Percentiles rank a stretch among this genome's conserved stretches.
Conservation (phyloP, 371 early-diverging fungal genomes). For the Massospora cicadina region DNA sequence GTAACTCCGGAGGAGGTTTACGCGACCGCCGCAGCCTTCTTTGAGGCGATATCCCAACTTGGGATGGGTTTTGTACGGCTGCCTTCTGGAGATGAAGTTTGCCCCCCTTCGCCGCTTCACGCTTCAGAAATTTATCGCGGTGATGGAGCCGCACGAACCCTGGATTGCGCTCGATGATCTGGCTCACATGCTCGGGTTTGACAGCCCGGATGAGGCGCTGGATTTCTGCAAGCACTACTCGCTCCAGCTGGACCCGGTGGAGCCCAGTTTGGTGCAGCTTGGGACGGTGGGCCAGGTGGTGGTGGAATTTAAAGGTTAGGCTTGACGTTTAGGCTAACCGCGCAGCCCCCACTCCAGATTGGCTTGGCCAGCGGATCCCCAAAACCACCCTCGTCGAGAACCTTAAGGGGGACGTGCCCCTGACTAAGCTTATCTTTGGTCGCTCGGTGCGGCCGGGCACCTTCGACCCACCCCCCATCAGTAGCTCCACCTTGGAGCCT, state of each 20-base stretch:
- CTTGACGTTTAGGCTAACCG: neutral
- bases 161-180: neutral
- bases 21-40: neutral
- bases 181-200: neutral
- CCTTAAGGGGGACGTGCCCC: neutral
- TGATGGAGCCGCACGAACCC: neutral
- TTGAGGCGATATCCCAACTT: neutral
- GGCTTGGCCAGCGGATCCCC: neutral
- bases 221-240: neutral
- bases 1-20: neutral
- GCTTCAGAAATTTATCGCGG: neutral
- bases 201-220: neutral
- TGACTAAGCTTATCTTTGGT: neutral
- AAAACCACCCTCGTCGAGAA: neutral
- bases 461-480: too few species aligned
- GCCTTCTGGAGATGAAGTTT: neutral
- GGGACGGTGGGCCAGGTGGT: neutral
- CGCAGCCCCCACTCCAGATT: neutral
- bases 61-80: neutral
- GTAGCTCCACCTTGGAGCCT: too few species aligned
- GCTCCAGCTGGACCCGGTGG: neutral
- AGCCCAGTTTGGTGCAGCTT: neutral
- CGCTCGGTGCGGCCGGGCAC: too few species aligned
- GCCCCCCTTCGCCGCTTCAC: neutral
- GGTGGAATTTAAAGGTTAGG: neutral